Base-by-base conservation (phyloP, 1,284 basidiomycete species). In the Gomphus bonarii region DNA sequence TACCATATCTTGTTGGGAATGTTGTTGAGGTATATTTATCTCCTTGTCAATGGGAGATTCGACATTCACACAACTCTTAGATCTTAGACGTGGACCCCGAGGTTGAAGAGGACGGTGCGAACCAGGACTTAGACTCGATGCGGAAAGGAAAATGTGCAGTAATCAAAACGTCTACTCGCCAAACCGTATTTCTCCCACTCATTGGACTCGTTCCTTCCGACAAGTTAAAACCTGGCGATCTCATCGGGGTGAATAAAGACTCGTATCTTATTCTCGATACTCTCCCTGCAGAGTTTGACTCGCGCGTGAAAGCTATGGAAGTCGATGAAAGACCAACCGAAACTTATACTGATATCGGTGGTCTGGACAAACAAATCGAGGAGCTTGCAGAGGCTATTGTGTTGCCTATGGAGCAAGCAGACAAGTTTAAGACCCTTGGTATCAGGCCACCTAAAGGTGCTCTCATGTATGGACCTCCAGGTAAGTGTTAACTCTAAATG, bases 201-300 rank as follows among this genome's bases (percentile, higher is more conserved):
- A 95, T 99, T 63, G 97, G 95, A 61, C 88, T 99, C 59, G 95
- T 99, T 31, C 90, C 94, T 18, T 80, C 94, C 35, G 88, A 95
- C 58, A 77, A 91, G 65, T 84, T 99, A 58, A 84, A 79, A 65
- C 95, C 95, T 2, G 82, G 89, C 47, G 97, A 98, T 73, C 79
- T 99, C 58, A 97, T 99, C 65, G 95, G 95, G 62, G 95, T 99
- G 54, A 99, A 99, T 77, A 99, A 99, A 72, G 95, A 99, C 70
- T 97, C 93, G n/a, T 99, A 99, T 68, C 82, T 99, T 61, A 82
- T 99, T 47, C 81, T 99, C 31, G 95, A 99, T 72, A 95, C 83
- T 51, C 73, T 90, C 3, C 86, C 86, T 6, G 73, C 81, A 60
- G 87, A 90, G 66, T 90, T 85, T 69, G 87, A 90, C 65, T 84